phyloP scores from a whole-genome alignment of 169 alveolate genomes.

The Babesia caballi region DNA sequence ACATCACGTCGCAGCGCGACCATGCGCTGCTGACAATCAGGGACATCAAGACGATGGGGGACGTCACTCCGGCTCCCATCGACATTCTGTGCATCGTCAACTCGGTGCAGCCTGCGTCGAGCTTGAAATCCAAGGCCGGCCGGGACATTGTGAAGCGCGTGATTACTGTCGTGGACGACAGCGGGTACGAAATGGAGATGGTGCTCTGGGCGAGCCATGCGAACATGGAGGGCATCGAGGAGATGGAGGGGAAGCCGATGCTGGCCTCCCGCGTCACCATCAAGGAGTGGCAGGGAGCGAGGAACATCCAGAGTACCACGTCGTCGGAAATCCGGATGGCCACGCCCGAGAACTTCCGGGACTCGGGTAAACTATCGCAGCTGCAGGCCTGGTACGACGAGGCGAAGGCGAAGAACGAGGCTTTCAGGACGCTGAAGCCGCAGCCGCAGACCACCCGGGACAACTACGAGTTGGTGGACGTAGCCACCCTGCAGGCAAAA shows the following conservation, averaged over 20 bases:
- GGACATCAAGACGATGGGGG: conserved; percentile 69
- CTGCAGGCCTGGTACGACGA: conserved; percentile 68
- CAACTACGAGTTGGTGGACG: conserved; percentile 56
- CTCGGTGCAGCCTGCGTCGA: conserved; percentile 30
- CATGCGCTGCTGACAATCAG: conserved; percentile 38
- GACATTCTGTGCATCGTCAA: conserved; percentile 71
- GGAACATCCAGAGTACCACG: conserved; percentile 58
- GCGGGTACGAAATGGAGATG: conserved; percentile 71
- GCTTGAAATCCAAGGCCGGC: conserved; percentile 62
- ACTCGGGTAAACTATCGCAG: conserved; percentile 44
- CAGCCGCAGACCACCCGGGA: conserved; percentile 55
- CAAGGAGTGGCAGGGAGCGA: conserved; percentile 75
- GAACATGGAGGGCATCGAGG: conserved; percentile 39
- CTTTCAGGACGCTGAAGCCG: conserved; percentile 63
- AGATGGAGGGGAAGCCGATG: conserved; percentile 44
- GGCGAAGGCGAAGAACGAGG: conserved; percentile 52
- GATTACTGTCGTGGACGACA: conserved; percentile 67
- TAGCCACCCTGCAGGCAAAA: conserved; percentile 36
- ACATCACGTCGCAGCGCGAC: conserved; percentile 63
- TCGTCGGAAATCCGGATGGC: conserved; percentile 64
- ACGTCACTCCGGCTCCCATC: conserved; percentile 64
- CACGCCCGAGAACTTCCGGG: conserved; percentile 56
- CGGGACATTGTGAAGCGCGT: conserved; percentile 58
- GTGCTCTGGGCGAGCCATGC: conserved; percentile 69
- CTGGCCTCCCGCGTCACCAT: conserved; percentile 36